Base-by-base conservation (phyloP, 2,329 filamentous ascomycete species). In the Ascosphaera apis region DNA sequence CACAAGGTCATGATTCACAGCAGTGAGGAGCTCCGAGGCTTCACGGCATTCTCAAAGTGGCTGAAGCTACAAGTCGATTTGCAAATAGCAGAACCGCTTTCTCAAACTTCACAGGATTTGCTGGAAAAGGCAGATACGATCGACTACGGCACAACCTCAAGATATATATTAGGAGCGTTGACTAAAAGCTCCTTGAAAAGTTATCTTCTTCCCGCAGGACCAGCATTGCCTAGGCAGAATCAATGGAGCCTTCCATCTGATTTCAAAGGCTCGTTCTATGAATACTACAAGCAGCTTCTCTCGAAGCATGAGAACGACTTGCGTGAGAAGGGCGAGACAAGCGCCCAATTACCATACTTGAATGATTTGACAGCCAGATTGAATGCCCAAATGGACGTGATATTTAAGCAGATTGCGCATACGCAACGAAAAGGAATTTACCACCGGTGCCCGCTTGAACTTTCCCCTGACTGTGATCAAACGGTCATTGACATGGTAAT, bases 1-100 rank as follows among this genome's bases (percentile, higher is more conserved):
- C 73, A 91, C 49, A 77, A 73, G 37, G 66, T 86, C 2, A 60
- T 91, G 11, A 61, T 73, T 3, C 63, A 73, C 37, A 67, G 76
- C 18, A 74, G 78, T 48, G 71, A 78, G 37, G 86, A 95, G 53
- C 66, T 86, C 12, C 66, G 73, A 17, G 67, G 83, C 35, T 95
- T 91, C 47, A 53, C 60, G 2, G 66, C 70, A 3, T 95, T 93
- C 49, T 84, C 80, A 1, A 63, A 66, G 36, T 95, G 86, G 86
- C 60, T 95, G 35, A 72, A 75, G 23, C 69, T 82, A 46, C 74
- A 84, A 47, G 86, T 92, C 39, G 80, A 91, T 43, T 68, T 76
- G 11, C 67, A 86, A 33, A 69, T 70, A 4, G 71, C 76, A 49
- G 57, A 77, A 44, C 60, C 72, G 0, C 62, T 64, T 12, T 65